These are phyloP conservation scores for Rauvolfia tetraphylla DNA, from an alignment of 257 asterid species.

Conservation along the genomic window DNA sequence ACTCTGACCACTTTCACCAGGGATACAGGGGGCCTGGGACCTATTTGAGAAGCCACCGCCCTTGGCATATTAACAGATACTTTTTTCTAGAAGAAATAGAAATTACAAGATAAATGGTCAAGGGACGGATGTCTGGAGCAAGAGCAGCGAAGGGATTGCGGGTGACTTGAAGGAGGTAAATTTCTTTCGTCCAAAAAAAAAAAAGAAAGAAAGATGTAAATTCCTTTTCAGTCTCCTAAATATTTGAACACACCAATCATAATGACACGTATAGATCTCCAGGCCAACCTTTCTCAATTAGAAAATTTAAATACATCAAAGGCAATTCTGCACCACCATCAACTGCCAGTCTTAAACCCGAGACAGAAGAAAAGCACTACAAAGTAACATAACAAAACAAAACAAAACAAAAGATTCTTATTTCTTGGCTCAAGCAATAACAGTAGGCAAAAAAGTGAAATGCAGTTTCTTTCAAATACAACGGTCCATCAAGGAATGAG, in stretches of 20 bases:
- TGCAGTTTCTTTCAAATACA: not conserved
- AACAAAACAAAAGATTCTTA: not conserved
- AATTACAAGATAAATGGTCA: not conserved
- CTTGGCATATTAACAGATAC: not conserved
- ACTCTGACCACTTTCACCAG: not conserved
- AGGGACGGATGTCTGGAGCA: not conserved
- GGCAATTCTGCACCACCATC: not conserved
- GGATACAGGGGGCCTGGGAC: no score
- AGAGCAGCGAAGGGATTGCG: no score
- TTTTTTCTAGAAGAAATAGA: not conserved
- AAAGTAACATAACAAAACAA: not conserved
- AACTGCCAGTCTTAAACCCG: not conserved
- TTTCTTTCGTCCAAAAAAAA: no score
- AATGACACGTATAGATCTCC: not conserved
- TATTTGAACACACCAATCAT: not conserved
- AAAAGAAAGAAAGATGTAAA: not conserved
- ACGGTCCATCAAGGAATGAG: not conserved
- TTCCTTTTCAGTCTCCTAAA: not conserved
- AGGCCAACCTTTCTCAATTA: not conserved
- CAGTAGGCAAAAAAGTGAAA: not conserved
- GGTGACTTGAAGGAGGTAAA: no score
- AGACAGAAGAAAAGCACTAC: not conserved
- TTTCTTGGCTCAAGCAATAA: no score
- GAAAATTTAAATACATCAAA: not conserved
- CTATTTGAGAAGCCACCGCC: not conserved